Conservation (phyloP, 1,284 basidiomycete species). For the Apiotrichum domesticum region DNA sequence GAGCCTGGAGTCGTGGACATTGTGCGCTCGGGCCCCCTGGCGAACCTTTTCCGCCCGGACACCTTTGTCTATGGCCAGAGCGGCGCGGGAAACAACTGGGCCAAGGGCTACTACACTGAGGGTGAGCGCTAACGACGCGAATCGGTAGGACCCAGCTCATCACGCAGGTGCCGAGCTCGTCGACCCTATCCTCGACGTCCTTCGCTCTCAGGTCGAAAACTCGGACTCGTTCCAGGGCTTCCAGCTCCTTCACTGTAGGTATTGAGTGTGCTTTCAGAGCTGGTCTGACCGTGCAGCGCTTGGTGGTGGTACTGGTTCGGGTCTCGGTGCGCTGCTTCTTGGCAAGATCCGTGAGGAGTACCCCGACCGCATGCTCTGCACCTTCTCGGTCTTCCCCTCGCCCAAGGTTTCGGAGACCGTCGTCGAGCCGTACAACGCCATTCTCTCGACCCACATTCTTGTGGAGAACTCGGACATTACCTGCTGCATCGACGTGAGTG, state of each 20-base stretch:
- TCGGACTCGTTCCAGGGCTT: slow-evolving; percentile 57
- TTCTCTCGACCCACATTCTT: slow-evolving; percentile 57
- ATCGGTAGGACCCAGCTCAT: too few relatives aligned
- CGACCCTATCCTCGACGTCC: slow-evolving; percentile 56
- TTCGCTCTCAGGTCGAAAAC: slow-evolving; percentile 56
- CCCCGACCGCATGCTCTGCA: slow-evolving; percentile 60
- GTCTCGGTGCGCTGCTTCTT: slow-evolving; percentile 59
- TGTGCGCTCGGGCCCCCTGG: slow-evolving; percentile 52
- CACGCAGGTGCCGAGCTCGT: slow-evolving; percentile 58
- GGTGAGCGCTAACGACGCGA: slow-evolving; percentile 32
- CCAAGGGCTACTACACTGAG: slow-evolving; percentile 53
- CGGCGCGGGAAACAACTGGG: slow-evolving; percentile 58
- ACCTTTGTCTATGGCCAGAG: slow-evolving; percentile 72
- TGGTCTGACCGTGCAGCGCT: slow-evolving; percentile 38
- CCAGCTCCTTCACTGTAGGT: slow-evolving; percentile 56
- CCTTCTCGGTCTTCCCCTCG: slow-evolving; percentile 58
- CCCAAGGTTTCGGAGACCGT: slow-evolving; percentile 59
- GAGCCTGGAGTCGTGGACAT: slow-evolving; percentile 83
- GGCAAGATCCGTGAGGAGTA: slow-evolving; percentile 60
- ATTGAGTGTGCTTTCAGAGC: neutral
- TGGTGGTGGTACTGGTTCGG: slow-evolving; percentile 59
- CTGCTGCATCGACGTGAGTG: slow-evolving; percentile 60
- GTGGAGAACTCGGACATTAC: slow-evolving; percentile 61
- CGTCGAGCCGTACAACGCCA: slow-evolving; percentile 60
- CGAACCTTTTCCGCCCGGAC: slow-evolving; percentile 74